Evolutionary conservation across 2,329 filamentous ascomycete species (phyloP).

Genomic region (Sporothrix luriei): DNA sequence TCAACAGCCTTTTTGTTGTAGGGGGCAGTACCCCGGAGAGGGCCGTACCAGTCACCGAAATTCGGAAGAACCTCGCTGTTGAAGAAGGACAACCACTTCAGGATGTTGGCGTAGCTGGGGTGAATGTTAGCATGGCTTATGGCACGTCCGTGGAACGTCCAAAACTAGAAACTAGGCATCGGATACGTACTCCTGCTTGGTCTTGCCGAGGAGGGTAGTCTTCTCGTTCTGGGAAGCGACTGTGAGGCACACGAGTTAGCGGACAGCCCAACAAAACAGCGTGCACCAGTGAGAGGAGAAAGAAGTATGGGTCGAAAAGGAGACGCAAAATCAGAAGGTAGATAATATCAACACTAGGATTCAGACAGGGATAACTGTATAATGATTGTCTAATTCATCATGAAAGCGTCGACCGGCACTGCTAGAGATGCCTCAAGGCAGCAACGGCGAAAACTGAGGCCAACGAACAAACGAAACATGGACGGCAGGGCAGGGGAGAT

Average conservation of each 20-base stretch:
- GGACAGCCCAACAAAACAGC: constrained; percentile 13
- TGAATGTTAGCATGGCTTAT: constrained; percentile 4
- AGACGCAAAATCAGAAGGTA: constrained; percentile 72
- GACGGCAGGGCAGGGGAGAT: constrained; percentile 14
- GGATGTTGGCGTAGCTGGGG: constrained; percentile 82
- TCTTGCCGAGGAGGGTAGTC: constrained; percentile 98
- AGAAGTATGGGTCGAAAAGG: constrained; percentile 41
- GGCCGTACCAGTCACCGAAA: constrained; percentile 80
- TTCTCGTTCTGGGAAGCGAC: constrained; percentile 99
- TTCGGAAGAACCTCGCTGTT: constrained; percentile 80
- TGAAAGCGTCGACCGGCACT: constrained; percentile 33
- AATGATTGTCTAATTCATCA: constrained; percentile 72
- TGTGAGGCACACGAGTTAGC: constrained; percentile 47
- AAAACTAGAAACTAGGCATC: no score
- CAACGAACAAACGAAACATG: constrained; percentile 20
- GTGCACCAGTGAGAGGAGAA: constrained; percentile 36
- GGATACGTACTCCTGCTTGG: constrained; percentile 86
- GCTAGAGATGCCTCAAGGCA: not conserved
- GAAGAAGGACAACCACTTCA: constrained; percentile 97
- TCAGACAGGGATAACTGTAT: constrained; percentile 99
- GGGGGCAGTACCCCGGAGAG: constrained; percentile 74
- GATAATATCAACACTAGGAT: constrained; percentile 80
- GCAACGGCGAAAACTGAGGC: not conserved
- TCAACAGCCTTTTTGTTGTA: constrained; percentile 99
- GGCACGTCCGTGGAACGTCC: no score